Conservation (phyloP, 2,329 filamentous ascomycete species). For the Colletotrichum lentis region DNA sequence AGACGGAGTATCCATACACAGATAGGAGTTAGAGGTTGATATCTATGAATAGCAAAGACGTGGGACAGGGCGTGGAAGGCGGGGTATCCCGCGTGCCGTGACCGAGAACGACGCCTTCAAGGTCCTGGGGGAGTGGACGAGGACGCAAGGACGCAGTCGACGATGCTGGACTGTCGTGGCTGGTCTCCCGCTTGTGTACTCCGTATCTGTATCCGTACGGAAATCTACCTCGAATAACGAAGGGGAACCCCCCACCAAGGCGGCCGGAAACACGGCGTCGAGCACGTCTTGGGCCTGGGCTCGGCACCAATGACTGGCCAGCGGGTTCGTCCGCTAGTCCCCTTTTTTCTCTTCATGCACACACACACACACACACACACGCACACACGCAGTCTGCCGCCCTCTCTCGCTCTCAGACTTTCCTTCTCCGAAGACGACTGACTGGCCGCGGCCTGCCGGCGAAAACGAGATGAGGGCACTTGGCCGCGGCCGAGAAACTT, state of each 20-base stretch:
- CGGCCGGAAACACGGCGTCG: constrained; percentile 29
- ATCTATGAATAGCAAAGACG: constrained; percentile 12
- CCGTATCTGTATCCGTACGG: no score
- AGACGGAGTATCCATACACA: neutral
- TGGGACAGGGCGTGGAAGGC: constrained; percentile 1
- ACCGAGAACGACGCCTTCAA: neutral
- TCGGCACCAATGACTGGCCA: constrained; percentile 21
- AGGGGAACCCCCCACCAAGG: constrained; percentile 4
- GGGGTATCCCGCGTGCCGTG: neutral
- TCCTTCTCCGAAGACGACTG: no score
- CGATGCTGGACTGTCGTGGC: constrained; percentile 13
- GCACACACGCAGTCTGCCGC: no score
- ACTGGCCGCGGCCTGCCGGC: no score
- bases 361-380: no score
- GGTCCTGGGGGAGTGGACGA: neutral
- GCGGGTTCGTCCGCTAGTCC: neutral
- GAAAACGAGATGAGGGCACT: no score
- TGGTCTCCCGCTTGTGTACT: constrained; percentile 10
- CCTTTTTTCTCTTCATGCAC: neutral
- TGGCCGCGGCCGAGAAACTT: neutral
- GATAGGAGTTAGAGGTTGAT: neutral
- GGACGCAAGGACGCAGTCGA: neutral
- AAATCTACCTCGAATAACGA: no score
- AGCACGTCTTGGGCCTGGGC: constrained; percentile 27
- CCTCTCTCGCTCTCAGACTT: no score